These are phyloP conservation scores for Mortierella antarctica DNA, from an alignment of 192 early-diverging fungal species.

Conservation along the genomic window DNA sequence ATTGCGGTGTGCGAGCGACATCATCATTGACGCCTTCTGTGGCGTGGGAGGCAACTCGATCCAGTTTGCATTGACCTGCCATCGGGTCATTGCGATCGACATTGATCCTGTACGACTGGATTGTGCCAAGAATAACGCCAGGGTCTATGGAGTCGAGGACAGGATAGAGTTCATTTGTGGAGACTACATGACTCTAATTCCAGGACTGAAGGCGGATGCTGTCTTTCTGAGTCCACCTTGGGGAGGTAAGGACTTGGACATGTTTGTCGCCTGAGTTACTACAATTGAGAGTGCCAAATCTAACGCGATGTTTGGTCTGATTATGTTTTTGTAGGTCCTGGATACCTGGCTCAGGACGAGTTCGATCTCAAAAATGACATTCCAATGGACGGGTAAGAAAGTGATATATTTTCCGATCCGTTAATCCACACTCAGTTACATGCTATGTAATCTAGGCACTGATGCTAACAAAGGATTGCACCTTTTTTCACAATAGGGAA, in stretches of 20 bases:
- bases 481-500: slow-evolving; percentile 52
- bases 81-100: slow-evolving; percentile 93
- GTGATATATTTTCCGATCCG: neutral
- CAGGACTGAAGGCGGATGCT: slow-evolving; percentile 80
- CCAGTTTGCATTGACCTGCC: slow-evolving; percentile 92
- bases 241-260: slow-evolving; percentile 71
- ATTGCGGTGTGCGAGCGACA: slow-evolving; percentile 75
- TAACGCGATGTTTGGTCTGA: neutral
- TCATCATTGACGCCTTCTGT: slow-evolving; percentile 93
- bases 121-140: slow-evolving; percentile 89
- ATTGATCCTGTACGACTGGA: slow-evolving; percentile 81
- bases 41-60: slow-evolving; percentile 97
- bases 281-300: neutral
- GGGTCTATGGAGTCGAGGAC: slow-evolving; percentile 90
- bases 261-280: neutral
- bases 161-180: slow-evolving; percentile 95
- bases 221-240: slow-evolving; percentile 97
- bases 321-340: slow-evolving; percentile 62
- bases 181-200: slow-evolving; percentile 83
- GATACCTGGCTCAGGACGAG: slow-evolving; percentile 67
- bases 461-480: neutral
- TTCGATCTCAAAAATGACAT: slow-evolving; percentile 82
- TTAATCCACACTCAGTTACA: neutral
- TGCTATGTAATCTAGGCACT: neutral
- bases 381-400: slow-evolving; percentile 74